phyloP scores from a whole-genome alignment of 208 protist genomes.

The Endotrypanum monterogeii region DNA sequence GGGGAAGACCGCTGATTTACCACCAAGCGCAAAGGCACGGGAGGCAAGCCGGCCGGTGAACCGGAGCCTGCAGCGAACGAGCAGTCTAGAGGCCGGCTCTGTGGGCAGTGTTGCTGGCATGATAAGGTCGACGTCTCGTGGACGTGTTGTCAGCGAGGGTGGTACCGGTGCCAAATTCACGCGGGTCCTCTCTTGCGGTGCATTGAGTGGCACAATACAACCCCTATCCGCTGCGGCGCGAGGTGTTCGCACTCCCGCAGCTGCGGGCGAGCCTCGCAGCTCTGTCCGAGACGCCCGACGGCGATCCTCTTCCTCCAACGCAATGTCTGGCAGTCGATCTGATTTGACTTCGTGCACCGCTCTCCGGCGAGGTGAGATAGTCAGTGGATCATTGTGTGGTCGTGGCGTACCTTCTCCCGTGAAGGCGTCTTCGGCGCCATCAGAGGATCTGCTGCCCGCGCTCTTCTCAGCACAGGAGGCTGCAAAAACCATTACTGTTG shows the following conservation, averaged over 20 bases:
- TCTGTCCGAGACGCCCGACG: background rate
- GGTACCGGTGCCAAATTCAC: background rate
- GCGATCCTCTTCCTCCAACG: background rate
- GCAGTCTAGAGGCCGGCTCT: background rate
- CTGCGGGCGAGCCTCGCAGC: background rate
- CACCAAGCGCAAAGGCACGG: background rate
- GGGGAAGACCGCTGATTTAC: background rate
- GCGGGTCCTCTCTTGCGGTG: background rate
- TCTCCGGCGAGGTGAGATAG: background rate
- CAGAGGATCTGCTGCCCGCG: constrained; percentile 40
- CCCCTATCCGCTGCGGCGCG: background rate
- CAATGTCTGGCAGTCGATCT: background rate
- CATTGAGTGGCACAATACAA: background rate
- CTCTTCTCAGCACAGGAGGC: constrained; percentile 43
- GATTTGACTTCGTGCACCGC: background rate
- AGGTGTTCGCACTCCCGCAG: background rate
- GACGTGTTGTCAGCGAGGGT: background rate
- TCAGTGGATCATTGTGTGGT: background rate
- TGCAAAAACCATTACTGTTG: constrained; percentile 76
- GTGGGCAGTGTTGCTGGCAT: background rate
- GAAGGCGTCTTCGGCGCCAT: background rate
- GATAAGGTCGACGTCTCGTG: background rate
- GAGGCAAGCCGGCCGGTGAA: background rate
- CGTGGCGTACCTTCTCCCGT: background rate
- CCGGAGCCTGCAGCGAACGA: background rate